These are phyloP conservation scores for Aspergillus phoenicis DNA, from an alignment of 2,329 filamentous ascomycete species.

Conservation along the genomic window DNA sequence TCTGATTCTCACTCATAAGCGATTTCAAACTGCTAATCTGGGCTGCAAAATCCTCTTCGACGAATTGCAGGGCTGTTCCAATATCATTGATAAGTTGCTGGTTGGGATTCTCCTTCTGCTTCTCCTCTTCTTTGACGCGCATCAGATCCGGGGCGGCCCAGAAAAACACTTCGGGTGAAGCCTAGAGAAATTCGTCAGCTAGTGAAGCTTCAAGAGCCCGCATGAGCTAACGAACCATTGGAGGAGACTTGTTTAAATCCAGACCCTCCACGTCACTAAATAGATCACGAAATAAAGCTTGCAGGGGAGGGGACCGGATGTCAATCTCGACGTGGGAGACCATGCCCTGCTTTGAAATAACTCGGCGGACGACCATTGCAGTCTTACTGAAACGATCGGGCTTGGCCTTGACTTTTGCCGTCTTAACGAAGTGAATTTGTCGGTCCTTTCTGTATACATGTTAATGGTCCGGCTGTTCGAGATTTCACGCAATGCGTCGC, in stretches of 20 bases:
- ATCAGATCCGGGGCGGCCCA: slow-evolving; percentile 3
- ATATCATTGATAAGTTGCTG: slow-evolving; percentile 4
- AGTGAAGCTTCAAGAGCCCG: too few relatives aligned
- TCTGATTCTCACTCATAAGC: not conserved
- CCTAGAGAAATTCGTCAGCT: not conserved
- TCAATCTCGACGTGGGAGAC: slow-evolving; percentile 3
- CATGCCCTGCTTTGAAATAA: slow-evolving; percentile 6
- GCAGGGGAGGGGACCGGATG: slow-evolving; percentile 4
- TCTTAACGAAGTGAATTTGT: not conserved
- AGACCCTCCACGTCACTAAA: not conserved
- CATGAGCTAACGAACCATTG: not conserved
- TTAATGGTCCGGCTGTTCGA: not conserved
- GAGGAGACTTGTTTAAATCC: slow-evolving; percentile 4
- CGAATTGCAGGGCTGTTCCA: slow-evolving; percentile 2
- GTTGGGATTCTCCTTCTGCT: not conserved
- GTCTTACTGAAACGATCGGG: slow-evolving; percentile 8
- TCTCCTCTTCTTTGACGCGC: not conserved
- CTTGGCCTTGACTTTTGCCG: not conserved
- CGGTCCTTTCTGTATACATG: not conserved
- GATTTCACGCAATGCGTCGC: not conserved
- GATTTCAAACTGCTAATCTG: not conserved
- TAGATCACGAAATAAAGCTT: not conserved
- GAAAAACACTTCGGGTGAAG: not conserved
- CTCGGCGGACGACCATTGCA: slow-evolving; percentile 2
- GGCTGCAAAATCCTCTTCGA: not conserved